Conservation (phyloP, 768 basidiomycete species). For the Lyophyllum atratum region DNA sequence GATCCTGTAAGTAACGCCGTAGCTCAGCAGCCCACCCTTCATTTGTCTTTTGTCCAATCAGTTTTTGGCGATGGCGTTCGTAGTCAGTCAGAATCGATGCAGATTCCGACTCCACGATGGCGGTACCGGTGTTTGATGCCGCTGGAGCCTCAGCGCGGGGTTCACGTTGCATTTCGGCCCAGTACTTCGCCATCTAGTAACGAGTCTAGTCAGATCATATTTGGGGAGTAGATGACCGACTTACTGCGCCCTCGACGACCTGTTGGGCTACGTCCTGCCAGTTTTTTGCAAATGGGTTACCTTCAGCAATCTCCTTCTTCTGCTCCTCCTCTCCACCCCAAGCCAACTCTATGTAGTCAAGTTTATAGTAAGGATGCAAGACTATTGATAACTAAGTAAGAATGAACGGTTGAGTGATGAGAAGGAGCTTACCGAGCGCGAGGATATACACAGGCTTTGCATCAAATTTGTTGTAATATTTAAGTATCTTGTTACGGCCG, state of each 20-base stretch:
- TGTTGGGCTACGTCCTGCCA: conserved; percentile 12
- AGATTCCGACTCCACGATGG: background rate
- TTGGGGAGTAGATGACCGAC: background rate
- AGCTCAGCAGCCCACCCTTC: conserved; percentile 13
- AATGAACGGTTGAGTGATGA: background rate
- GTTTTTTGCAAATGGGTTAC: conserved; percentile 13
- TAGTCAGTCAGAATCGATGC: background rate
- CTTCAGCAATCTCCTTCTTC: conserved; percentile 9
- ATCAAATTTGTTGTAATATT: conserved; percentile 25
- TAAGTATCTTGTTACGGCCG: conserved; percentile 25
- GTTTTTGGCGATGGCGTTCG: background rate
- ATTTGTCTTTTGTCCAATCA: background rate
- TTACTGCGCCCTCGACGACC: conserved; percentile 13
- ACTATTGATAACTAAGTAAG: conserved; percentile 10
- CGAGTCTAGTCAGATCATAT: background rate
- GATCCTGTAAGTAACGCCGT: conserved; percentile 6
- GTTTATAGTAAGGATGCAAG: conserved; percentile 33
- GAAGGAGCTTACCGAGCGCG: conserved; percentile 21
- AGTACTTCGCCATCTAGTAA: conserved; percentile 15
- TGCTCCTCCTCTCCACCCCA: conserved; percentile 32
- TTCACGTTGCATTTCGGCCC: background rate
- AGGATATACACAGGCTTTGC: conserved; percentile 23
- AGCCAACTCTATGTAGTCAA: conserved; percentile 21
- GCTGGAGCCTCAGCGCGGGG: too few relatives aligned
- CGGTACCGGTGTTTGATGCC: background rate